These are phyloP conservation scores for Dryadomyces sulphureus DNA, from an alignment of 2,329 filamentous ascomycete species.

Conservation along the genomic window DNA sequence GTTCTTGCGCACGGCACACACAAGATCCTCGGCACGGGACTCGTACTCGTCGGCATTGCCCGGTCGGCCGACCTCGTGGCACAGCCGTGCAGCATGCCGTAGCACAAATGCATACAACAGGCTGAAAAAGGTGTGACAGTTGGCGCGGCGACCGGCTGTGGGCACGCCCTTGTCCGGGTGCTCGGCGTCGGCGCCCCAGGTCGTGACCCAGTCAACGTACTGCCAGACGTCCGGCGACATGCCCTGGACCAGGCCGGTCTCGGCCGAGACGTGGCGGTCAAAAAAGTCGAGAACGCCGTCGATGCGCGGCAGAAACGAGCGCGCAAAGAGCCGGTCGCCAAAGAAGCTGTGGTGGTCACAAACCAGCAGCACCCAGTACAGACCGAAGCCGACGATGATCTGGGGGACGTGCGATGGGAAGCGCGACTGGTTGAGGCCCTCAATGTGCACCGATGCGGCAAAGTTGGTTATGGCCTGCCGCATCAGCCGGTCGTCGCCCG, in stretches of 20 bases:
- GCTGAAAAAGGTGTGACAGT: slow-evolving; percentile 24
- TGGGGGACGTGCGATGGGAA: slow-evolving; percentile 21
- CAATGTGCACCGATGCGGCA: slow-evolving; percentile 11
- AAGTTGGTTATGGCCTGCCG: slow-evolving; percentile 17
- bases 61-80: slow-evolving; percentile 18
- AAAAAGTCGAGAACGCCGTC: slow-evolving; percentile 22
- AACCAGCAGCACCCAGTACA: slow-evolving; percentile 22
- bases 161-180: slow-evolving; percentile 19
- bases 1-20: slow-evolving; percentile 15
- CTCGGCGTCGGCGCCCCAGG: slow-evolving; percentile 12
- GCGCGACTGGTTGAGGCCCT: slow-evolving; percentile 20
- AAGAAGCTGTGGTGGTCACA: slow-evolving; percentile 22
- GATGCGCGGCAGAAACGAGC: slow-evolving; percentile 18
- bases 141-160: slow-evolving; percentile 19
- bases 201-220: slow-evolving; percentile 20
- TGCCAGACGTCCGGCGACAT: slow-evolving; percentile 17
- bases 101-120: slow-evolving; percentile 23
- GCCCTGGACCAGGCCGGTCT: slow-evolving; percentile 11
- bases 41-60: slow-evolving; percentile 18
- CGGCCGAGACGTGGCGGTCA: slow-evolving; percentile 13
- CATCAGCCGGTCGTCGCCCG: slow-evolving; percentile 18
- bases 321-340: slow-evolving; percentile 16
- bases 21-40: slow-evolving; percentile 12
- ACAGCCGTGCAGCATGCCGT: slow-evolving; percentile 17
- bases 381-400: slow-evolving; percentile 22